Evolutionary conservation across 768 basidiomycete species (phyloP).

Genomic region (Tephrocybe sp.): DNA sequence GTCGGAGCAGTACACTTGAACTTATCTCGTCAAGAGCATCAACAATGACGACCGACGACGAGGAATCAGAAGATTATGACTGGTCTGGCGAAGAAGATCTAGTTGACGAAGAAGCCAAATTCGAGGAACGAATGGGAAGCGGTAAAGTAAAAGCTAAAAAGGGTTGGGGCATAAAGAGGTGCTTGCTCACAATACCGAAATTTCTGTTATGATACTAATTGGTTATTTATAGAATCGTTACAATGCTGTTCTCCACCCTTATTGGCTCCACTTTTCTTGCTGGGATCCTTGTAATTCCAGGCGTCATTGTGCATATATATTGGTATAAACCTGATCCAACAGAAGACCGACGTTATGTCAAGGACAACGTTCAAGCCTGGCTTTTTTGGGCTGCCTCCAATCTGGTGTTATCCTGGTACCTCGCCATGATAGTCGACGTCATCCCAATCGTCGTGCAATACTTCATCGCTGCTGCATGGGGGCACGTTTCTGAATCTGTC

Average conservation of each 20-base stretch:
- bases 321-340: conserved; percentile 65
- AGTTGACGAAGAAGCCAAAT: conserved; percentile 65
- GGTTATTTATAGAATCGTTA: conserved; percentile 42
- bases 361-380: conserved; percentile 72
- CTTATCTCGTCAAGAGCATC: conserved; percentile 29
- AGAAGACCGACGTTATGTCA: conserved; percentile 54
- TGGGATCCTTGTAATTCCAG: conserved; percentile 56
- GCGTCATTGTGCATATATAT: conserved; percentile 62
- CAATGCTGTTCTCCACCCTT: conserved; percentile 66
- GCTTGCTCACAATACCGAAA: conserved; percentile 1
- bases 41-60: conserved; percentile 54
- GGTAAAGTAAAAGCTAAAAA: conserved; percentile 33
- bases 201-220: neutral
- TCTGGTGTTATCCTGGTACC: conserved; percentile 74
- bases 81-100: conserved; percentile 82
- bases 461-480: conserved; percentile 62
- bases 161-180: conserved; percentile 58
- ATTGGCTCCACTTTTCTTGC: conserved; percentile 70
- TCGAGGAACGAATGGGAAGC: conserved; percentile 56
- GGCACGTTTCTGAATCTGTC: conserved; percentile 67
- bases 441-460: conserved; percentile 54
- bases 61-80: conserved; percentile 62
- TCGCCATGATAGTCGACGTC: conserved; percentile 70
- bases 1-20: conserved; percentile 28
- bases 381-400: conserved; percentile 82